Evolutionary conservation across 345 rosid genomes (phyloP), one percentile per base, ranked within the genome.

Genomic region (Tarenaya hassleriana): DNA sequence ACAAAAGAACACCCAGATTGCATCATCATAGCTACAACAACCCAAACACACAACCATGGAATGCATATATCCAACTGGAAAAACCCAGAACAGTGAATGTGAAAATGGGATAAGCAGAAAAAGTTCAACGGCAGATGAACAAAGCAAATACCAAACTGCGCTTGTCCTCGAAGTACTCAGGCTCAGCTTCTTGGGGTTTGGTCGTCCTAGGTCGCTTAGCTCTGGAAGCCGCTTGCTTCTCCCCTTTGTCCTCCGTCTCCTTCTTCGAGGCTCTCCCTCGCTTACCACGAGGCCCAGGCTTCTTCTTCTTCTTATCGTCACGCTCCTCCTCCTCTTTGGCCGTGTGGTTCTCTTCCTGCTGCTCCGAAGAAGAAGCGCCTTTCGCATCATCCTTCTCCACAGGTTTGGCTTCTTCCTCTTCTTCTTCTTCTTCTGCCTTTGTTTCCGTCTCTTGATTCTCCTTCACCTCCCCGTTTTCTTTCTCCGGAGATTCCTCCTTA

Each of bases 111-210:
- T 14, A 20, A 39, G 41, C 31, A n/a, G 13, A 14, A n/a, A 44
- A 10, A 40, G 13, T 8, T 31, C 8, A 13, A 34, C 12, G 13
- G 8, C 46, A 34, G 10, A 7, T 11, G 7, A 9, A 8, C 1
- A 27, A 47, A 20, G 15, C 1, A 16, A n/a, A 21, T 76, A 94
- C 99, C 86, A 94, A 60, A 77, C 80, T 86, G 10, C 97, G 94
- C 64, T 75, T 48, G 1, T 88, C 97, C 60, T 94, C 89, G 42
- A 88, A 75, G 75, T 73, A 94, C 75, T 86, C 83, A 31, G 90
- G 84, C 56, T 84, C n/a, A n/a, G n/a, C 88, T 34, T 74, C 41
- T 13, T 75, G 67, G 1, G 80, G 79, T 54, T 74, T 83, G 38
- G 75, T 54, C 16, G 60, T 72, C 75, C 71, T 75, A 12, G 63